phyloP scores from a whole-genome alignment of 1,139 yeast species.

The Nakaseomyces sp. region DNA sequence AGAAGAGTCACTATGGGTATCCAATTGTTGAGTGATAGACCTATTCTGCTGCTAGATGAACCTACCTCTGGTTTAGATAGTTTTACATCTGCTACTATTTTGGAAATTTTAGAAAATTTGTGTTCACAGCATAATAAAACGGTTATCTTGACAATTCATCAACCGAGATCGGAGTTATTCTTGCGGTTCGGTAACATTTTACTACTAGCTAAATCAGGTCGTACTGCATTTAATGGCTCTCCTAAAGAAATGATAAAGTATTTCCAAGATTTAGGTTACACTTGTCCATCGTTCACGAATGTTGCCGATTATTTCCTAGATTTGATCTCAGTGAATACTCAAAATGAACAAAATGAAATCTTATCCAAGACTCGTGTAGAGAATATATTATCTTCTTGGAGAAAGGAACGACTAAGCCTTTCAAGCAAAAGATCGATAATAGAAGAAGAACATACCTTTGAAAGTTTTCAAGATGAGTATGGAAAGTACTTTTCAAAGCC shows the following conservation, averaged over 20 bases:
- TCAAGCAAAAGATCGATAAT: conserved; percentile 1
- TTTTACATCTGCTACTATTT: conserved; percentile 63
- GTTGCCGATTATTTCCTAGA: conserved; percentile 71
- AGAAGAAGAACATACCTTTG: conserved; percentile 9
- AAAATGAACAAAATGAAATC: conserved; percentile 23
- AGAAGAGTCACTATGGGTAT: conserved; percentile 76
- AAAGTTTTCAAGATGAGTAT: conserved; percentile 12
- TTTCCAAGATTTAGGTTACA: conserved; percentile 42
- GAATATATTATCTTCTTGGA: conserved; percentile 45
- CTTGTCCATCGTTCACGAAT: conserved; percentile 52
- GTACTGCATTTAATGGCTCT: conserved; percentile 53
- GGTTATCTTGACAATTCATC: conserved; percentile 72
- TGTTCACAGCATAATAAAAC: conserved; percentile 56
- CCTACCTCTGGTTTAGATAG: conserved; percentile 87
- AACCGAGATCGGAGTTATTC: conserved; percentile 65
- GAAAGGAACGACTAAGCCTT: conserved; percentile 8
- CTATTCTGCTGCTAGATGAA: conserved; percentile 67
- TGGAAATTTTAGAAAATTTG: conserved; percentile 50
- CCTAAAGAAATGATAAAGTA: conserved; percentile 37
- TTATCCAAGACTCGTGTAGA: conserved; percentile 36
- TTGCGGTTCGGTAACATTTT: conserved; percentile 56
- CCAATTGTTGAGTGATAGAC: conserved; percentile 64
- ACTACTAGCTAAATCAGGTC: conserved; percentile 64
- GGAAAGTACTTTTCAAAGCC: conserved; percentile 17
- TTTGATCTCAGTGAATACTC: conserved; percentile 42